Evolutionary conservation across 768 basidiomycete genomes (phyloP).

Genomic region (Psilocybe cubensis): DNA sequence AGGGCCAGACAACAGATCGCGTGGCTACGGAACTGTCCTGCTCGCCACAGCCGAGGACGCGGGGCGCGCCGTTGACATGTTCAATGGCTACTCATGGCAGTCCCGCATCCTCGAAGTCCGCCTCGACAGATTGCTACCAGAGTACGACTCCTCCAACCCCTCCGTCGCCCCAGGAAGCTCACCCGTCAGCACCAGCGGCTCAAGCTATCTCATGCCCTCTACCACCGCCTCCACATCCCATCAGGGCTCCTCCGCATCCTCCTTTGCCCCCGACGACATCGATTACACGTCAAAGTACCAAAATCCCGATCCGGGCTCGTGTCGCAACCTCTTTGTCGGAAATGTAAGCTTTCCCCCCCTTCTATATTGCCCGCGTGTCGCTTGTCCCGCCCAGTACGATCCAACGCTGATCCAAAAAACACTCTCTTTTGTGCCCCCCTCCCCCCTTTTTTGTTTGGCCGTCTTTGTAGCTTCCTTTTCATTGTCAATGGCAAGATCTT

Average conservation of each 20-base stretch:
- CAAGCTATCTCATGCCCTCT: constrained; percentile 8
- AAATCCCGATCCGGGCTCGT: constrained; percentile 26
- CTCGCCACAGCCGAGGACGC: constrained; percentile 96
- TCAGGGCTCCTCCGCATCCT: constrained; percentile 6
- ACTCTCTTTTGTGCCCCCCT: constrained; percentile 50
- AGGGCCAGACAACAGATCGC: constrained; percentile 87
- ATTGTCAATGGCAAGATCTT: constrained; percentile 97
- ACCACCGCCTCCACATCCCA: constrained; percentile 4
- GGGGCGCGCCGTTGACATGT: constrained; percentile 91
- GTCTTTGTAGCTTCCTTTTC: constrained; percentile 79
- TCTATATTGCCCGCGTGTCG: constrained; percentile 49
- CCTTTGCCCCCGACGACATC: constrained; percentile 15
- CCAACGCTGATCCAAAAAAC: not conserved
- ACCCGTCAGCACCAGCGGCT: constrained; percentile 8
- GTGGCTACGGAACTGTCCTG: constrained; percentile 94
- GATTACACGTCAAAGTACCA: constrained; percentile 29
- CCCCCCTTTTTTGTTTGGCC: too few relatives aligned
- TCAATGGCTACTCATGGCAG: constrained; percentile 98
- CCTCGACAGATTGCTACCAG: constrained; percentile 78
- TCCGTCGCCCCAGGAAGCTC: constrained; percentile 5
- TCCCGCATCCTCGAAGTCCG: constrained; percentile 90
- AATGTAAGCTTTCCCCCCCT: constrained; percentile 59
- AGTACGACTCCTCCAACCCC: constrained; percentile 47
- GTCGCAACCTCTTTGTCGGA: constrained; percentile 81
- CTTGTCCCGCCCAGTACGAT: not conserved